phyloP scores from a whole-genome alignment of 192 early-diverging fungal genomes.

The Cetraspora pellucida region DNA sequence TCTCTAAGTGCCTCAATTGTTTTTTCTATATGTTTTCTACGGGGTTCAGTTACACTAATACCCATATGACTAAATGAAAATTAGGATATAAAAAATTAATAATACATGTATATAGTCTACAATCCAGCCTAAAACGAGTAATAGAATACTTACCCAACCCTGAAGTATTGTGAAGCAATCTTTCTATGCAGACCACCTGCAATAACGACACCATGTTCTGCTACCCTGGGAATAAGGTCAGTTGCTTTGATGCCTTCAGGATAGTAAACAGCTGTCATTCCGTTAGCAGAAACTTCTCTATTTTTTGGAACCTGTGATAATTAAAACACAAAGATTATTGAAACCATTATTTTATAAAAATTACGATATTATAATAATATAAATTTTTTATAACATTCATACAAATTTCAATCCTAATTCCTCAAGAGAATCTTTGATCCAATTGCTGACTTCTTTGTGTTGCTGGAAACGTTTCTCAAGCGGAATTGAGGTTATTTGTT shows the following conservation, averaged over 20 bases:
- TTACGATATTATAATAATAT: not conserved
- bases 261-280: slow-evolving; percentile 87
- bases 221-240: slow-evolving; percentile 78
- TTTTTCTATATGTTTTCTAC: slow-evolving; percentile 65
- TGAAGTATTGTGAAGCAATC: slow-evolving; percentile 89
- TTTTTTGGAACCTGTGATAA: slow-evolving; percentile 36
- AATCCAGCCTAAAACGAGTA: not conserved
- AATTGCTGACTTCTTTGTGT: slow-evolving; percentile 74
- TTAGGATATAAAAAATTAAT: not conserved
- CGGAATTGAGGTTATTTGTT: slow-evolving; percentile 64
- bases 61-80: slow-evolving; percentile 69
- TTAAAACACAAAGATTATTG: too few relatives aligned
- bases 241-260: slow-evolving; percentile 78
- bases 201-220: slow-evolving; percentile 79
- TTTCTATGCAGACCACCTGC: slow-evolving; percentile 90
- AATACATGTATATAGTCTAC: not conserved
- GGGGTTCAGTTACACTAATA: slow-evolving; percentile 71
- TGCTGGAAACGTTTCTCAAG: slow-evolving; percentile 80
- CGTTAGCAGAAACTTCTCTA: slow-evolving; percentile 65
- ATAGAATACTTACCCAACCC: slow-evolving; percentile 63
- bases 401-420: slow-evolving; percentile 80
- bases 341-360: not conserved
- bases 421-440: slow-evolving; percentile 71
- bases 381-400: slow-evolving; percentile 18
- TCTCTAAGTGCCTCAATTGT: slow-evolving; percentile 63